Percentiles rank a stretch among this genome's conserved stretches.
Evolutionary conservation across 1,284 basidiomycete genomes (phyloP).

Genomic region (Leccinum solheimii): DNA sequence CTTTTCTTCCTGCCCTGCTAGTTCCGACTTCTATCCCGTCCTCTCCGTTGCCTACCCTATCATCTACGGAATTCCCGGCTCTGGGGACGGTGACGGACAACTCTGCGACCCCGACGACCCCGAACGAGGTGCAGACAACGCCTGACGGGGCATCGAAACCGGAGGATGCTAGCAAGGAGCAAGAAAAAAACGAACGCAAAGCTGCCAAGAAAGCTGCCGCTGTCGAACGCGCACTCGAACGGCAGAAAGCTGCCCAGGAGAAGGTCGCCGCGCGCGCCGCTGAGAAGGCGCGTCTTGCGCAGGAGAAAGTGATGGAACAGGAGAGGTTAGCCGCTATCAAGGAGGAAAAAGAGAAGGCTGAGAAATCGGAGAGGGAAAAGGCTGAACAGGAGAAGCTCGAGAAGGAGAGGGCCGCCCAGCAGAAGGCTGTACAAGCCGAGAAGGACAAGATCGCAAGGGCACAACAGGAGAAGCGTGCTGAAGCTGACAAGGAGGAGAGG

Average conservation of each 20-base stretch:
- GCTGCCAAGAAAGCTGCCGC: conserved; percentile 64
- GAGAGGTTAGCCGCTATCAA: conserved; percentile 43
- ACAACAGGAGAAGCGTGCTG: conserved; percentile 34
- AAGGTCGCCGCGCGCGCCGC: conserved; percentile 50
- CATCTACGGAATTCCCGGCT: conserved; percentile 73
- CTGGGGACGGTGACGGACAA: conserved; percentile 36
- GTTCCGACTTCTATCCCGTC: conserved; percentile 48
- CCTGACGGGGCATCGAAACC: conserved; percentile 35
- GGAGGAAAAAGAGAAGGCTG: conserved; percentile 42
- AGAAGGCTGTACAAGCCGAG: conserved; percentile 38
- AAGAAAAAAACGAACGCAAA: conserved; percentile 56
- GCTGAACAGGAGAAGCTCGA: conserved; percentile 39
- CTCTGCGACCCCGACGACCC: conserved; percentile 19
- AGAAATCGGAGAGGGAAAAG: conserved; percentile 39
- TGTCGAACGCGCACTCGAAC: conserved; percentile 58
- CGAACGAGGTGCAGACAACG: conserved; percentile 31
- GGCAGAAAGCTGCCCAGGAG: conserved; percentile 53
- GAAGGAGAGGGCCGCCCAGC: conserved; percentile 36
- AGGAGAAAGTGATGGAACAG: conserved; percentile 45
- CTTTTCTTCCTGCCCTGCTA: conserved; percentile 29
- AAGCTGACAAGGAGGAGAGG: conserved; percentile 35
- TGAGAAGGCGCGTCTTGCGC: conserved; percentile 44
- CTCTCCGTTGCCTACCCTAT: conserved; percentile 55
- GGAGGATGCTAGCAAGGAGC: conserved; percentile 39
- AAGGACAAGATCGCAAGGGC: conserved; percentile 34